Base-by-base conservation (phyloP, 768 basidiomycete genomes). In the Mycena crocata region DNA sequence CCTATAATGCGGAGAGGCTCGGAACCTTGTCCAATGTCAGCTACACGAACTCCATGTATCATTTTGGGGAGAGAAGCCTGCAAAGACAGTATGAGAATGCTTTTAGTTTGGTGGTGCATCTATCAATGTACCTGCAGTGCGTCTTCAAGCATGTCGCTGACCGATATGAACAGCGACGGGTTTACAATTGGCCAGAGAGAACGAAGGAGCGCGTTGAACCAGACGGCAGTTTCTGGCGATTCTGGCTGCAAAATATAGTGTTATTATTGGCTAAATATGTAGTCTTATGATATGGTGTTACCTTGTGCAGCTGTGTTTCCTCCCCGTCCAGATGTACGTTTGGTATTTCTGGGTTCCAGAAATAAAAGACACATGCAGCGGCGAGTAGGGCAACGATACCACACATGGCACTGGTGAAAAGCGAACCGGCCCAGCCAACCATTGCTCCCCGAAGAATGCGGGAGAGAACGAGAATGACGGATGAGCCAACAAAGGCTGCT, bases 101-200 rank as follows among this genome's bases (percentile, higher is more conserved):
- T 31, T 3, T 3, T 4, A 2, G 8, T 19, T 45, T n/a, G 14
- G 6, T 3, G 34, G 19, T 13, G 9, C 1, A 9, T 42, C 37
- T n/a, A 21, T 31, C n/a, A n/a, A n/a, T n/a, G 28, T 45, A 59
- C 64, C 57, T 88, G 87, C 72, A 89, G 84, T 21, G 86, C 82
- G 70, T 87, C 87, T 76, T 89, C 88, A 6, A 89, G 75, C 80
- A 90, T 89, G 77, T 93, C 91, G 19, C 87, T 80, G 35, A 88
- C 61, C 7, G 85, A 79, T 10, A 77, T 78, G 76, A 90, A 89
- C 54, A 93, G 80, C 28, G 87, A 82, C 3, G 93, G 91, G 73
- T 93, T 91, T 65, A 93, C 79, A 62, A 93, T 84, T 0, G 91
- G 91, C 93, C 93, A 94, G 13, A 93, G 75, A 3, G 85, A 83